These are phyloP conservation scores for Neckera pumila DNA, from an alignment of 225 moss, liverwort and hornwort species.

Conservation along the genomic window DNA sequence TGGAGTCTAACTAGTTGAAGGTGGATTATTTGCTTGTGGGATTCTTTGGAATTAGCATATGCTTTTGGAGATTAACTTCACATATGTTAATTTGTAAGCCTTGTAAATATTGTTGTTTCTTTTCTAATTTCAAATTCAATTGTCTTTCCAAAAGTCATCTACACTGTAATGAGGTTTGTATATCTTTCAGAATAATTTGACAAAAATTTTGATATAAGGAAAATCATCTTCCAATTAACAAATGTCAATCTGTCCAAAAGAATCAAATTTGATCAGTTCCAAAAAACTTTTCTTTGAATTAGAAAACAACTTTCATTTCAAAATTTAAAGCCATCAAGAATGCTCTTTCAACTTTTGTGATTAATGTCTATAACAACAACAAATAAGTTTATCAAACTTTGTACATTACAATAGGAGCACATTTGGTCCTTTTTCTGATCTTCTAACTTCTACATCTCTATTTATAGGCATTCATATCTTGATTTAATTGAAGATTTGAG, in stretches of 20 bases:
- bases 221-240: not conserved
- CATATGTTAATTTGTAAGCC: not conserved
- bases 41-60: no score
- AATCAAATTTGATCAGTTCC: not conserved
- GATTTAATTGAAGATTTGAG: not conserved
- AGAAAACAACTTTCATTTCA: not conserved
- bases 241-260: not conserved
- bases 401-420: not conserved
- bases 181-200: not conserved
- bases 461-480: not conserved
- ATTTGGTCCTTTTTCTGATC: rapidly evolving
- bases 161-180: rapidly evolving
- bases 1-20: no score
- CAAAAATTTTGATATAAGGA: not conserved
- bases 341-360: not conserved
- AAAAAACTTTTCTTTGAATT: not conserved
- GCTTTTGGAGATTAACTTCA: no score
- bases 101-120: not conserved
- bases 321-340: not conserved
- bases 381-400: not conserved
- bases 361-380: not conserved
- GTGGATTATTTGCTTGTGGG: no score
- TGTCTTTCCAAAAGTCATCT: rapidly evolving
- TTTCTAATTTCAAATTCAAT: not conserved
- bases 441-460: not conserved